A percentile compares a stretch with the other conserved stretches of the same genome.
phyloP scores from a whole-genome alignment of 2,329 filamentous ascomycete genomes.

The Apiospora phragmitis region DNA sequence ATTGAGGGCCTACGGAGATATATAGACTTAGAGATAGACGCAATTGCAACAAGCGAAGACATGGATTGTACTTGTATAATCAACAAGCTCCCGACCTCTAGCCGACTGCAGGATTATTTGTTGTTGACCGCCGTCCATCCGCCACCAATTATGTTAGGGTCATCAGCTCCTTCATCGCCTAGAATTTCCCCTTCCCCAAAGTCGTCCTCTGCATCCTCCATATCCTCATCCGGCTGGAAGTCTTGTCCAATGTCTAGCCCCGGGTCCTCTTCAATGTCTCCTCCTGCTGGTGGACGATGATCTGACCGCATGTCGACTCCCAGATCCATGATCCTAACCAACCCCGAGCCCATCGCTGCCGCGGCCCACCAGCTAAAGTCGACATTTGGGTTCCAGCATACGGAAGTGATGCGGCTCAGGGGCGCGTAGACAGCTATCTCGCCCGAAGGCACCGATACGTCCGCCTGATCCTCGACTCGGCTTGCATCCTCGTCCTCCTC shows the following conservation, averaged over 20 bases:
- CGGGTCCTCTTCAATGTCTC: background rate
- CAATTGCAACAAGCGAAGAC: background rate
- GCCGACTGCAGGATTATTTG: background rate
- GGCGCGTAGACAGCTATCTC: constrained; percentile 60
- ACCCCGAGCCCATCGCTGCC: constrained; percentile 64
- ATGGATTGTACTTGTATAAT: background rate
- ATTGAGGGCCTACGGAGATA: background rate
- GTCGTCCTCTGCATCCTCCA: background rate
- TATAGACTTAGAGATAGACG: background rate
- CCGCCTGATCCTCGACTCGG: constrained; percentile 26
- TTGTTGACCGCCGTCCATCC: constrained; percentile 11
- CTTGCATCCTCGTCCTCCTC: constrained; percentile 27
- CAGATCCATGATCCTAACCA: constrained; percentile 67
- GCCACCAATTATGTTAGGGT: constrained; percentile 9
- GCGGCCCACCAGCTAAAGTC: constrained; percentile 68
- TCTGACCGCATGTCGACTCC: constrained; percentile 33
- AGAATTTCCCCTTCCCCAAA: background rate
- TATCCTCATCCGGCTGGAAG: background rate
- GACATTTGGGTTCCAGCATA: constrained; percentile 69
- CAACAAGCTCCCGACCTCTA: background rate
- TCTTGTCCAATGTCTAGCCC: background rate
- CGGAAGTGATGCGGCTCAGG: constrained; percentile 59
- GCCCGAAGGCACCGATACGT: constrained; percentile 30
- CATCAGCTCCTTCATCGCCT: background rate
- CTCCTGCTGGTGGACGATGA: background rate